Percentiles rank a stretch among this genome's conserved stretches.
Conservation (phyloP, 768 basidiomycete species). For the Hydnomerulius pinastri region DNA sequence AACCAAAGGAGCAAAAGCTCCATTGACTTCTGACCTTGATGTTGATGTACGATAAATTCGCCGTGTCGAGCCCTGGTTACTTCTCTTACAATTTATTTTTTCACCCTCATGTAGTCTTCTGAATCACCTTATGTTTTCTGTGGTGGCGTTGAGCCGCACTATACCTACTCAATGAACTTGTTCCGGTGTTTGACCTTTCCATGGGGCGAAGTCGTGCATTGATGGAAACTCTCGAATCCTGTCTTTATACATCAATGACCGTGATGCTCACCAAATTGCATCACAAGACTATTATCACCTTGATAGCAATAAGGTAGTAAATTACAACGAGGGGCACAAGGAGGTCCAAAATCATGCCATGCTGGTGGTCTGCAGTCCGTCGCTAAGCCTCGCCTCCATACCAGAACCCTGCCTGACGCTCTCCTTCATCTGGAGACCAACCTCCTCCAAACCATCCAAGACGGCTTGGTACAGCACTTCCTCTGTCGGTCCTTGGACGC, state of each 20-base stretch:
- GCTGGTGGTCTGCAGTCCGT: conserved; percentile 19
- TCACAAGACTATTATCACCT: too few species aligned
- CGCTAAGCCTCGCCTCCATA: conserved; percentile 43
- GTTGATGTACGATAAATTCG: neutral
- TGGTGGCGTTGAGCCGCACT: conserved; percentile 16
- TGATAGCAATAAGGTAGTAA: too few species aligned
- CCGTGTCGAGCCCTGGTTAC: too few species aligned
- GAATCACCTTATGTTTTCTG: conserved; percentile 12
- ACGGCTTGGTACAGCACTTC: conserved; percentile 62
- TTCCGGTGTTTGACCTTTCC: too few species aligned
- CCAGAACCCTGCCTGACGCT: conserved; percentile 40
- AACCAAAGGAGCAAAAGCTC: neutral
- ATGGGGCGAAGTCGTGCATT: too few species aligned
- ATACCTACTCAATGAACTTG: conserved; percentile 9
- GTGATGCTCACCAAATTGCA: too few species aligned
- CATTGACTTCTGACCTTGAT: neutral
- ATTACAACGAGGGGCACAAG: neutral
- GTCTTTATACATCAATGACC: too few species aligned
- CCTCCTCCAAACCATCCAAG: conserved; percentile 57
- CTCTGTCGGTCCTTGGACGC: conserved; percentile 71
- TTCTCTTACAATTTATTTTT: too few species aligned
- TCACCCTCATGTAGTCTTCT: too few species aligned
- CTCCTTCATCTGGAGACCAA: conserved; percentile 44
- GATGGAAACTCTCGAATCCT: too few species aligned
- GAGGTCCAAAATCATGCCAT: neutral